Percentiles rank a stretch among this genome's conserved stretches.
Evolutionary conservation across 2,329 filamentous ascomycete genomes (phyloP).

Genomic region (Colletotrichum abscissum): DNA sequence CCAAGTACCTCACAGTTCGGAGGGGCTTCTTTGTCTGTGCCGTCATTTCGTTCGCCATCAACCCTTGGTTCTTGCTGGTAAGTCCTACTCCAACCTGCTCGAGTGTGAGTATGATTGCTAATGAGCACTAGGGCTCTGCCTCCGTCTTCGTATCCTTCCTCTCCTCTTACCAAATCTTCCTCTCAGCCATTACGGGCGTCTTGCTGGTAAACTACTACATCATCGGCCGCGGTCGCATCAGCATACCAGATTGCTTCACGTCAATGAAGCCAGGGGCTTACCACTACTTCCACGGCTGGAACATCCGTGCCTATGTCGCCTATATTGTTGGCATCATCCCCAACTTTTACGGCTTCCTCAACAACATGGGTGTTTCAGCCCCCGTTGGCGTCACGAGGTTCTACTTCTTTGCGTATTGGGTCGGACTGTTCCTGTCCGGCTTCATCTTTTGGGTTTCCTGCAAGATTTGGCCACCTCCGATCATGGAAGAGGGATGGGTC

Average conservation of each 20-base stretch:
- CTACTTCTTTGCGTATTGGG: constrained; percentile 67
- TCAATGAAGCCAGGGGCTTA: constrained; percentile 24
- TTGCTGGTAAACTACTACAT: constrained; percentile 50
- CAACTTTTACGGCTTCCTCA: constrained; percentile 54
- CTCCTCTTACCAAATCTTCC: constrained; percentile 50
- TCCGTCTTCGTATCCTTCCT: constrained; percentile 50
- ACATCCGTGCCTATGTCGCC: constrained; percentile 33
- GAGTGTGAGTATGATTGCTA: constrained; percentile 34
- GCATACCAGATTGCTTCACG: constrained; percentile 44
- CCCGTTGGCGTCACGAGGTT: constrained; percentile 52
- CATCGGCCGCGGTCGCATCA: constrained; percentile 47
- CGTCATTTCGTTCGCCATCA: constrained; percentile 48
- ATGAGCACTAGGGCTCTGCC: constrained; percentile 43
- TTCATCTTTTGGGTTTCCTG: constrained; percentile 38
- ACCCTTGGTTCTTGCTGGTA: constrained; percentile 52
- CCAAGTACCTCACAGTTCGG: constrained; percentile 51
- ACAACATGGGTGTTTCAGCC: constrained; percentile 51
- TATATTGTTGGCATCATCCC: constrained; percentile 49
- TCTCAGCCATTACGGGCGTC: constrained; percentile 53
- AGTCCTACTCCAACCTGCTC: constrained; percentile 18
- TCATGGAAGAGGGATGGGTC: constrained; percentile 33
- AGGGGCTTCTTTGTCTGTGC: constrained; percentile 51
- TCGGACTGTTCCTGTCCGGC: constrained; percentile 59
- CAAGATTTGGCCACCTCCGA: constrained; percentile 36
- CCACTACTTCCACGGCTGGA: constrained; percentile 31